Evolutionary conservation across 345 rosid species (phyloP), one percentile per base, ranked within the genome.

Genomic region (Brassica nigra): DNA sequence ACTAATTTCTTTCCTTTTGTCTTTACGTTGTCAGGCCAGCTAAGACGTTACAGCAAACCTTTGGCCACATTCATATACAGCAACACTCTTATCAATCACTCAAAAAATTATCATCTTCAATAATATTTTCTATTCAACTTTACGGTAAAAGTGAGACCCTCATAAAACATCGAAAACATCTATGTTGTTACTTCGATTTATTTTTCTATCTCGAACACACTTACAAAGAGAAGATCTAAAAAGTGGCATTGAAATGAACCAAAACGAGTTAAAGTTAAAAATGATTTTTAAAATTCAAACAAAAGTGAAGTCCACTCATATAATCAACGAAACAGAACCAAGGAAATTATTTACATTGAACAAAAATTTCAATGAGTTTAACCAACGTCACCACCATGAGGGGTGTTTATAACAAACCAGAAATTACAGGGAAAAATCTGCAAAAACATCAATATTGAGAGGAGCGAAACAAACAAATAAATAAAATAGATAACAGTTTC

Each of bases 1-100:
- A 20, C 29, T 23, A 15, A 3, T 8, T 39, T 23, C 4, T 65
- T 65, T 33, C 28, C 28, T 62, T 36, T 70, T 44, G 62, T 66
- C 68, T 12, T 3, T 31, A 57, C 47, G 68, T 73, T 79, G 57
- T 79, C 78, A 66, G 78, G 28, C 77, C 78, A 79, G 82, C 82
- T 67, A 79, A 79, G 77, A 67, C 30, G 30, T 58, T 42, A 73
- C 77, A 79, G 69, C 77, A 78, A 72, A 55, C 9, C 12, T 65
- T 57, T 72, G 81, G 81, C 16, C 34, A 12, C 36, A 57, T 71
- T 63, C 71, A 64, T 71, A 71, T 64, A 71, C 59, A 39, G 33
- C 3, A 71, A 14, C 52, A 8, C 77, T 37, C 77, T n/a, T 78
- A 78, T 72, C 73, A 78, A 39, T 78, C 73, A 72, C 58, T 78